Conservation (phyloP, 345 rosid species). For the Ceriops decandra region DNA sequence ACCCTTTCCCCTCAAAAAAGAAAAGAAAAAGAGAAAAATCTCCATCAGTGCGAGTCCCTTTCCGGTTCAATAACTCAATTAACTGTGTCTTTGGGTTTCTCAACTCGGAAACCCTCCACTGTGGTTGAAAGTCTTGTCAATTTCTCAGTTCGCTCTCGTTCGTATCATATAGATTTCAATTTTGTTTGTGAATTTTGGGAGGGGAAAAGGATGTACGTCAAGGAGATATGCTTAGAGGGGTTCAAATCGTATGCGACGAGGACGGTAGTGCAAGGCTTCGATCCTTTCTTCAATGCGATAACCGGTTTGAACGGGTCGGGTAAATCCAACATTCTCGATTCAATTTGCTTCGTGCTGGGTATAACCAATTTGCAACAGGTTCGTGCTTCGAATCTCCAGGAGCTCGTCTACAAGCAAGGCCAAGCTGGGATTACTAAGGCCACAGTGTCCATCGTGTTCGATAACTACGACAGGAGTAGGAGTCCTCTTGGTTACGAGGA, state of each 20-base stretch:
- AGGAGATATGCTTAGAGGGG: slow-evolving; percentile 89
- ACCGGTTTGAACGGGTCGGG: slow-evolving; percentile 98
- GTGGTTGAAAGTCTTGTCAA: no score
- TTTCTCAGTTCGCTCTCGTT: no score
- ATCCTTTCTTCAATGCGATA: slow-evolving; percentile 89
- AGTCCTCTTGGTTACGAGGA: slow-evolving; percentile 95
- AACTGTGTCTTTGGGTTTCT: slow-evolving; percentile 10
- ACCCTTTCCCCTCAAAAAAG: background rate
- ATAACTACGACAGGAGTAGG: slow-evolving; percentile 67
- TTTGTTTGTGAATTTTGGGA: background rate
- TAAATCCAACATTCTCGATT: slow-evolving; percentile 97
- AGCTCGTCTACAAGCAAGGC: slow-evolving; percentile 98
- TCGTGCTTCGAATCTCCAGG: slow-evolving; percentile 94
- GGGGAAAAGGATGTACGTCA: slow-evolving; percentile 52
- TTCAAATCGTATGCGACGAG: slow-evolving; percentile 96
- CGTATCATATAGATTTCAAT: background rate
- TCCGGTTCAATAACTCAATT: slow-evolving; percentile 5
- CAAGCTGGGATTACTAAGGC: slow-evolving; percentile 99
- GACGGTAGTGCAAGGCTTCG: slow-evolving; percentile 89
- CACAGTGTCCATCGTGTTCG: slow-evolving; percentile 82
- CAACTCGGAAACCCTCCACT: slow-evolving; percentile 15
- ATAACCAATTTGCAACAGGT: slow-evolving; percentile 98
- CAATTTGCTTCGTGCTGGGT: slow-evolving; percentile 96
- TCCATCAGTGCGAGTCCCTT: background rate
- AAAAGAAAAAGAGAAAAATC: background rate